phyloP scores from a whole-genome alignment of 805 yeast genomes.

The Zygosaccharomyces pseudorouxii region DNA sequence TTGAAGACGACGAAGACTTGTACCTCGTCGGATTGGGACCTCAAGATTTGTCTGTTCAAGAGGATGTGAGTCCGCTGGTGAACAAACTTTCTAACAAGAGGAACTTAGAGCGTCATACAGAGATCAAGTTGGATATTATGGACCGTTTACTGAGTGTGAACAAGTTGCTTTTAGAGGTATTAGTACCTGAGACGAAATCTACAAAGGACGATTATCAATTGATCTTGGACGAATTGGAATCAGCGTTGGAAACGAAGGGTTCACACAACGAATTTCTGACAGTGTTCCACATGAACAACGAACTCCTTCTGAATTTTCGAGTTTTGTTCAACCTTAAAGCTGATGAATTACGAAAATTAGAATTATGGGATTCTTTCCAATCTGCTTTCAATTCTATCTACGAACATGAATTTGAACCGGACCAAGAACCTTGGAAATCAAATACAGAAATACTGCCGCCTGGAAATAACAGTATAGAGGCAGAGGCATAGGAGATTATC shows the following conservation, averaged over 20 bases:
- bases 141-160: slow-evolving; percentile 28
- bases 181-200: slow-evolving; percentile 4
- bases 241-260: slow-evolving; percentile 24
- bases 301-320: slow-evolving; percentile 26
- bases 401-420: slow-evolving; percentile 20
- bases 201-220: slow-evolving; percentile 24
- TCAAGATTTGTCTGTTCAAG: slow-evolving; percentile 25
- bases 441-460: slow-evolving; percentile 4
- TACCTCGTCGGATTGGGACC: slow-evolving; percentile 33
- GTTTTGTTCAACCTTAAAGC: slow-evolving; percentile 25
- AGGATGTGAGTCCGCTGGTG: slow-evolving; percentile 21
- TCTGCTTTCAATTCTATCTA: slow-evolving; percentile 22
- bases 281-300: slow-evolving; percentile 26
- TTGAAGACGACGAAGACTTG: slow-evolving; percentile 35
- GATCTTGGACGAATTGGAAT: slow-evolving; percentile 28
- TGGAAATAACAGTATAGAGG: not conserved
- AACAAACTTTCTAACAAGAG: slow-evolving; percentile 29
- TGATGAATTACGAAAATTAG: slow-evolving; percentile 20
- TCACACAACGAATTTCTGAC: slow-evolving; percentile 27
- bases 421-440: slow-evolving; percentile 6
- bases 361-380: slow-evolving; percentile 24
- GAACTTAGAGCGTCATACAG: slow-evolving; percentile 29
- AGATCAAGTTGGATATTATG: slow-evolving; percentile 23
- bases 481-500: not conserved
- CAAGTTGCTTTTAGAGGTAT: slow-evolving; percentile 18